Conservation (phyloP, 2,329 filamentous ascomycete species). For the Fusarium sp. region DNA sequence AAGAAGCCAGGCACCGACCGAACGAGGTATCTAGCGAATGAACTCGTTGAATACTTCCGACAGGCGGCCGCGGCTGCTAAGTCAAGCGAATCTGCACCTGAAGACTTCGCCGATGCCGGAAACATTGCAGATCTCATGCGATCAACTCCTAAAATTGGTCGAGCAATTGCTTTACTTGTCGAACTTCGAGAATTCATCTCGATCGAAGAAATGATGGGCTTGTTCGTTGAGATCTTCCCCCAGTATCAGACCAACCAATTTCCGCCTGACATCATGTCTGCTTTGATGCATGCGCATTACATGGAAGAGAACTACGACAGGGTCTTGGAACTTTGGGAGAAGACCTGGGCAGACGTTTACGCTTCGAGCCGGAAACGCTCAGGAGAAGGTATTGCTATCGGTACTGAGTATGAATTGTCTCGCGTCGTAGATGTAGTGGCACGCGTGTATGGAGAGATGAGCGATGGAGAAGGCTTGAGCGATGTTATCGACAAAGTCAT, state of each 20-base stretch:
- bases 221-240: conserved; percentile 61
- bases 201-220: conserved; percentile 66
- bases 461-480: conserved; percentile 60
- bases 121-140: conserved; percentile 42
- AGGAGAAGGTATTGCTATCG: conserved; percentile 54
- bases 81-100: background rate
- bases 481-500: conserved; percentile 67
- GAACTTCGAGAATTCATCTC: conserved; percentile 61
- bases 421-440: conserved; percentile 63
- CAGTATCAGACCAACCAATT: conserved; percentile 51
- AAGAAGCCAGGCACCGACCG: conserved; percentile 41
- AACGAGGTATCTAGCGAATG: conserved; percentile 44
- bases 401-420: conserved; percentile 65
- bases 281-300: conserved; percentile 76
- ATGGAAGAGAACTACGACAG: conserved; percentile 67
- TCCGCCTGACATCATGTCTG: conserved; percentile 67
- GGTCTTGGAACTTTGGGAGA: conserved; percentile 74
- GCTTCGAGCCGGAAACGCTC: conserved; percentile 46
- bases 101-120: conserved; percentile 9
- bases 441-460: conserved; percentile 55
- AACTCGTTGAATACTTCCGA: conserved; percentile 49
- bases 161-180: conserved; percentile 51
- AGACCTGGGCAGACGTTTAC: conserved; percentile 66
- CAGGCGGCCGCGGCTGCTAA: conserved; percentile 29
- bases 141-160: conserved; percentile 48